Evolutionary conservation across 2,329 filamentous ascomycete species (phyloP).

Genomic region (Aureobasidium sp.): DNA sequence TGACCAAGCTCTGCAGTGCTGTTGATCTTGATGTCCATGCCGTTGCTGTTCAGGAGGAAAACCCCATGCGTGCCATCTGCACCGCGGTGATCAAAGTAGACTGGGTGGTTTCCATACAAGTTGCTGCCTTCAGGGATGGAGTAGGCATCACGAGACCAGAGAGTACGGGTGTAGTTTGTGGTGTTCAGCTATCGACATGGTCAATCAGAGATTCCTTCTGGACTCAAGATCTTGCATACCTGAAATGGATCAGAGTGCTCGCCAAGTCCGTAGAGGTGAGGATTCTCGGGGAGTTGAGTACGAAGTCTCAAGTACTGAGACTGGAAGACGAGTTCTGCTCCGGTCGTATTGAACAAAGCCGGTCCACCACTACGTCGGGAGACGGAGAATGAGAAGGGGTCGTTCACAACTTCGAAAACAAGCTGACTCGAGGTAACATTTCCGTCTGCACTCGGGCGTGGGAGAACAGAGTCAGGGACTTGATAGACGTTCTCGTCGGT

Average conservation of each 20-base stretch:
- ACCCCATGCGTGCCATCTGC: constrained; percentile 53
- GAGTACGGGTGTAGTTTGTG: constrained; percentile 56
- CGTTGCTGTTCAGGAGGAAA: constrained; percentile 65
- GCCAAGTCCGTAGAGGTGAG: constrained; percentile 71
- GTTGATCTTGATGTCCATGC: constrained; percentile 70
- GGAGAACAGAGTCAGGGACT: constrained; percentile 62
- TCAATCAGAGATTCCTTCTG: constrained; percentile 18
- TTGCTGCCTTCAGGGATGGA: constrained; percentile 53
- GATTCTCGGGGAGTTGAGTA: constrained; percentile 60
- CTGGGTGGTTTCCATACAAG: constrained; percentile 65
- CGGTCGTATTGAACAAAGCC: constrained; percentile 63
- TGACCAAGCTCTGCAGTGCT: constrained; percentile 52
- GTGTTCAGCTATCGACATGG: constrained; percentile 55
- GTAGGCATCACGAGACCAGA: constrained; percentile 65
- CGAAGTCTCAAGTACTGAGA: constrained; percentile 69
- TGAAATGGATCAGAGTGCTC: constrained; percentile 61
- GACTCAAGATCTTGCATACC: constrained; percentile 18
- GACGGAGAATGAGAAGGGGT: constrained; percentile 64
- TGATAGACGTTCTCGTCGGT: constrained; percentile 64
- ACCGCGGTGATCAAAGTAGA: constrained; percentile 67
- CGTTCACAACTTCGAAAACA: constrained; percentile 46
- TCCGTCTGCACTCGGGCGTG: constrained; percentile 46
- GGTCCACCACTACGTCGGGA: constrained; percentile 50
- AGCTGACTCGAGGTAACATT: constrained; percentile 20
- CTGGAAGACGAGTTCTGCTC: constrained; percentile 63